Evolutionary conservation across 2,329 filamentous ascomycete species (phyloP), one percentile per base, ranked within the genome.

Genomic region (Atkinsonella texensis): DNA sequence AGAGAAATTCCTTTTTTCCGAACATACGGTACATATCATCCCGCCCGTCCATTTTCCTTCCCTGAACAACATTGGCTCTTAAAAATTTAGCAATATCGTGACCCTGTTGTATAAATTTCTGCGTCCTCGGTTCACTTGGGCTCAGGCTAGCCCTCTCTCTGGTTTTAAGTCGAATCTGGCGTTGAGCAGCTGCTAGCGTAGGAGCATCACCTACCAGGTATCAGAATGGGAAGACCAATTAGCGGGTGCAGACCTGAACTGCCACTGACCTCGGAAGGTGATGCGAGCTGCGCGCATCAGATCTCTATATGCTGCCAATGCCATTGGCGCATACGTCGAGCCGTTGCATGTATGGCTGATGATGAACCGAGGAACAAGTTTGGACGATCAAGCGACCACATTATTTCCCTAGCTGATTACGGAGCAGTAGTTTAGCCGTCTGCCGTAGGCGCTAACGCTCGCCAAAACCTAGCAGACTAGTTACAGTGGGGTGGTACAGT

Each of bases 21-120:
- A 17, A 74, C 83, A 53, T 71, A 87, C 85, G 79, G 59, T 83
- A 88, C 43, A 65, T 74, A 52, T 79, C 68, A 1, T 71, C 54
- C 18, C 62, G 55, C 7, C 58, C 61, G 65, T 52, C 74, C 73
- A 52, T 68, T 63, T 53, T 71, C 70, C 58, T 77, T 71, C 91
- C 93, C 66, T 98, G 93, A 3, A 98, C 90, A 3, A 98, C 74
- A 61, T 97, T 97, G 64, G 87, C 75, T 58, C 81, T 74, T 55
- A 98, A 65, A 52, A 97, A 84, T 56, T 77, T 76, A 2, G 91
- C 87, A 3, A 97, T 83, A 41, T 93, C 87, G 55, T 90, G 74
- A 9, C 90, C 93, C 62, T 95, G 83, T 57, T 83, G 72, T 54
- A 98, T 81, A 10, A 83, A 81, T 52, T 81, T 76, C 13, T 74